Conservation (phyloP, 495 filamentous ascomycete genomes). For the Chaetomium tenue region DNA sequence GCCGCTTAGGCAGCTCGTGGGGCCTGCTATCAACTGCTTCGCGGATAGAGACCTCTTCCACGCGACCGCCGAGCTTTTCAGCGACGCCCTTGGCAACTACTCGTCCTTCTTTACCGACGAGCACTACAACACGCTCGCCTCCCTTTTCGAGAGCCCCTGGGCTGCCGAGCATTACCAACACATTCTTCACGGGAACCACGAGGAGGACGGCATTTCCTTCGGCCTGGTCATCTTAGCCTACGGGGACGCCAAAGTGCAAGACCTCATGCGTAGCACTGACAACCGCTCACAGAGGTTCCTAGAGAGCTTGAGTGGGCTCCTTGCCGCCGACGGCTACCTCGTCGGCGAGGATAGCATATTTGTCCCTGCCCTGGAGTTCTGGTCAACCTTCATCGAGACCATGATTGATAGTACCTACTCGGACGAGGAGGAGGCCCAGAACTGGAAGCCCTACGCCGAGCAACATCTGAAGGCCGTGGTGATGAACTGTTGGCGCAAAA, state of each 20-base stretch:
- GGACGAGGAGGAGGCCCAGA: constrained; percentile 24
- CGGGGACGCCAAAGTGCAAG: constrained; percentile 56
- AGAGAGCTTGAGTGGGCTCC: constrained; percentile 57
- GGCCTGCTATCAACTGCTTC: constrained; percentile 57
- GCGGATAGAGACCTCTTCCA: constrained; percentile 54
- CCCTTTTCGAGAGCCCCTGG: constrained; percentile 58
- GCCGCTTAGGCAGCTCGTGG: constrained; percentile 55
- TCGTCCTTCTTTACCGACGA: constrained; percentile 57
- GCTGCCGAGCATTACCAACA: constrained; percentile 50
- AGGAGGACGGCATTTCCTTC: constrained; percentile 65
- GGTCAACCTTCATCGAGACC: constrained; percentile 68
- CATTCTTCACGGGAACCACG: constrained; percentile 59
- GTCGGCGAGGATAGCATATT: constrained; percentile 76
- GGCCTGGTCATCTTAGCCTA: constrained; percentile 69
- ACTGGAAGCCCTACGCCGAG: constrained; percentile 39
- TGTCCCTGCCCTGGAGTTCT: constrained; percentile 76
- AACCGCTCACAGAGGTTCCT: constrained; percentile 51
- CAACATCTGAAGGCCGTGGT: constrained; percentile 55
- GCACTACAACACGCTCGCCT: constrained; percentile 55
- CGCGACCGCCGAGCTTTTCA: constrained; percentile 60
- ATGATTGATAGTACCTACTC: constrained; percentile 44
- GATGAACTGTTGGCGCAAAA: constrained; percentile 60
- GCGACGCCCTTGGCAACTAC: constrained; percentile 63
- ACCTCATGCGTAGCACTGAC: constrained; percentile 47
- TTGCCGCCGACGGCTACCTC: constrained; percentile 69